Evolutionary conservation across 768 basidiomycete genomes (phyloP), one percentile per base, ranked within the genome.

Genomic region (Tylopilus balloui): DNA sequence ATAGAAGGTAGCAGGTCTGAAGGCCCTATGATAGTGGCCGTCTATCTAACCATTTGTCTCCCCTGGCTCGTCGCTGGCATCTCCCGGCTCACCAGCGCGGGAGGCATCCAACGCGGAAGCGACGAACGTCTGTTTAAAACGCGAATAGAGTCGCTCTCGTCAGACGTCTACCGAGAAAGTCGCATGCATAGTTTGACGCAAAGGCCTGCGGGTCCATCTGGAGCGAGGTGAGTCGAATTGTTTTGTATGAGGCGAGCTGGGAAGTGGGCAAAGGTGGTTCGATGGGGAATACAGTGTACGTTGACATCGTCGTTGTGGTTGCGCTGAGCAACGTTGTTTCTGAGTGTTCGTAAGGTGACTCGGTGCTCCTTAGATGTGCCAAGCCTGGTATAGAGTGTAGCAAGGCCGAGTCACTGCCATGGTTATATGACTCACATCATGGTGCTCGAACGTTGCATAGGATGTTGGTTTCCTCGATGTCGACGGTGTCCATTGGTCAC

Each of bases 161-260:
- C 66, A 68, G 15, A 54, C 17, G 2, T 62, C 55, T 4, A 60
- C 57, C 1, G 58, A 42, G 48, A 58, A 56, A 5, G 56, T 67
- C 65, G 28, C 50, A 48, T n/a, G 51, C 49, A 14, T 67, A 60
- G 21, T 21, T 60, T 21, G 66, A 62, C 1, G 5, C 5, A 23
- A 67, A 68, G 4, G 50, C 50, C 8, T 46, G 43, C 1, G 60
- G 60, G 28, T 68, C 60, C 5, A 46, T 27, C 41, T 51, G 54
- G 32, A 68, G 58, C 13, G 57, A 61, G 2, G 48, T 20, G 28
- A 68, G 52, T 25, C 65, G 48, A 31, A 66, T 50, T 2, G 27
- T 5, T 43, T 53, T 64, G 39, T 51, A 66, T 12, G 48, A 43
- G 7, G 41, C 41, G 34, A 76, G 44, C 21, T 68, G 66, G 27